phyloP scores from a whole-genome alignment of 129 eudicot genomes.

The Tagetes erecta region DNA sequence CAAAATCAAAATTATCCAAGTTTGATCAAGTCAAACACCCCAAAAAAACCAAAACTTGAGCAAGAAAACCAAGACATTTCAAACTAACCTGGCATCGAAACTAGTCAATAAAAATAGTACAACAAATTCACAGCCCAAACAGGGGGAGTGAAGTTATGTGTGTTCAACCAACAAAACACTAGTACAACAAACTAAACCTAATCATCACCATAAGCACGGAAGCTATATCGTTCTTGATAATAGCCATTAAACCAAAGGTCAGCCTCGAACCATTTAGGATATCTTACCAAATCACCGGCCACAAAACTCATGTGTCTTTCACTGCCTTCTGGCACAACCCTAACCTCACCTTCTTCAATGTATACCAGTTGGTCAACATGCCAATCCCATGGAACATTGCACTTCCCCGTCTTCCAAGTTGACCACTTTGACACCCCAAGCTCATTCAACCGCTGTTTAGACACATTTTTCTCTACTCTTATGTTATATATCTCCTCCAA shows the following conservation, averaged over 20 bases:
- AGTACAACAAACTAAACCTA: slow-evolving; percentile 34
- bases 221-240: slow-evolving; percentile 89
- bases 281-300: slow-evolving; percentile 92
- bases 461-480: slow-evolving; percentile 70
- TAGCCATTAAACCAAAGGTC: slow-evolving; percentile 82
- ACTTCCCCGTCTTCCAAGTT: slow-evolving; percentile 87
- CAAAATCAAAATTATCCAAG: not conserved
- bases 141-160: not conserved
- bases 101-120: slow-evolving; percentile 15
- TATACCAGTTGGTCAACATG: slow-evolving; percentile 95
- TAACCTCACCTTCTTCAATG: slow-evolving; percentile 94
- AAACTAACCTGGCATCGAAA: slow-evolving; percentile 21
- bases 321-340: slow-evolving; percentile 96
- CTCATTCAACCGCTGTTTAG: slow-evolving; percentile 64
- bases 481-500: slow-evolving; percentile 85
- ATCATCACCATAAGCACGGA: slow-evolving; percentile 90
- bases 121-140: slow-evolving; percentile 8
- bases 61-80: slow-evolving; percentile 9
- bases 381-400: slow-evolving; percentile 97
- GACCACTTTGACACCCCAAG: slow-evolving; percentile 91
- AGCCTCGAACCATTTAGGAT: slow-evolving; percentile 98
- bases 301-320: slow-evolving; percentile 70
- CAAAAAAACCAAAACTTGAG: not conserved
- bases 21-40: not conserved
- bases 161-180: not conserved